Evolutionary conservation across 345 rosid genomes (phyloP).

Genomic region (Dipteronia sinensis): DNA sequence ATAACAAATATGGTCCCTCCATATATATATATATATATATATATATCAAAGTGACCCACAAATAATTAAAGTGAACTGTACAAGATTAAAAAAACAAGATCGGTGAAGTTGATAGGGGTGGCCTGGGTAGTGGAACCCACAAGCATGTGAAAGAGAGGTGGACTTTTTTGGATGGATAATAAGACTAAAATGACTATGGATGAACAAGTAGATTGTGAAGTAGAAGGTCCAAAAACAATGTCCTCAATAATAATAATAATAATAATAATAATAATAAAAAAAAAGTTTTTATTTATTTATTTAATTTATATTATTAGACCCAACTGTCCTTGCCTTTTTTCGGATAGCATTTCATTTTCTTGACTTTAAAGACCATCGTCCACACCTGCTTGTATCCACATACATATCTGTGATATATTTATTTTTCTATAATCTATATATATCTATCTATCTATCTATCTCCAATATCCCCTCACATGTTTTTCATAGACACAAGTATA

Average conservation of each 20-base stretch:
- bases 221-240: slow-evolving; percentile 24
- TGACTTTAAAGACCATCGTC: slow-evolving; percentile 43
- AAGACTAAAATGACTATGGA: neutral
- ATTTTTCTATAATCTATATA: too few species aligned
- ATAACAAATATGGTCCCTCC: slow-evolving; percentile 9
- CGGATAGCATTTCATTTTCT: slow-evolving; percentile 47
- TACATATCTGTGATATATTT: slow-evolving; percentile 9
- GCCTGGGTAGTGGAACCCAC: slow-evolving; percentile 27
- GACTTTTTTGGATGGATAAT: slow-evolving; percentile 13
- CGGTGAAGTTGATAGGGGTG: neutral
- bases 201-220: neutral
- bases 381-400: slow-evolving; percentile 12
- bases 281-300: too few species aligned
- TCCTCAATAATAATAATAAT: neutral
- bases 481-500: too few species aligned
- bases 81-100: neutral
- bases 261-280: too few species aligned
- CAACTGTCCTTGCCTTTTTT: slow-evolving; percentile 32
- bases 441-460: too few species aligned
- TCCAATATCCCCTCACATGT: neutral
- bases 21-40: neutral
- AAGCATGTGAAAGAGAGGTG: slow-evolving; percentile 27
- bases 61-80: slow-evolving; percentile 8
- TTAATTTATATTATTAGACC: neutral
- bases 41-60: neutral